Evolutionary conservation across 1,284 basidiomycete genomes (phyloP).

Genomic region (Trametes versicolor): DNA sequence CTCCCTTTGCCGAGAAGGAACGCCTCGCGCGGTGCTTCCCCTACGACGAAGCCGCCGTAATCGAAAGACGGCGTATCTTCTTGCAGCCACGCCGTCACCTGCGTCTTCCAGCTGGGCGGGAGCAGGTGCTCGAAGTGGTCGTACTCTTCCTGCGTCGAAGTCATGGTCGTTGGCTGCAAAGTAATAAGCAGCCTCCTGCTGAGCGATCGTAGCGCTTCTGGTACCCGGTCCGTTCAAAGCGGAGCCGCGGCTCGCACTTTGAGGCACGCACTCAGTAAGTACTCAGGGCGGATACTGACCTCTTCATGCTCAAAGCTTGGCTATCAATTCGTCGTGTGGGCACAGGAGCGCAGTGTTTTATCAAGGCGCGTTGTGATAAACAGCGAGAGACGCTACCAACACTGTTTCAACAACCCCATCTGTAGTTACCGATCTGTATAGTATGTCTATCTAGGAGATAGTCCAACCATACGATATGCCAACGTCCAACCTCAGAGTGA

Average conservation of each 20-base stretch:
- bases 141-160: conserved; percentile 26
- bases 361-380: conserved; percentile 8
- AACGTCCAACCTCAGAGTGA: conserved; percentile 9
- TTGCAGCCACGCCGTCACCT: conserved; percentile 85
- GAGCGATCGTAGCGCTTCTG: conserved; percentile 1
- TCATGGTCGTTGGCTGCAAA: conserved; percentile 26
- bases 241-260: not conserved
- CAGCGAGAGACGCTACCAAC: conserved; percentile 13
- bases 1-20: conserved; percentile 90
- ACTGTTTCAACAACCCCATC: conserved; percentile 12
- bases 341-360: not conserved
- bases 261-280: not conserved
- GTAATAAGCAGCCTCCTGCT: not conserved
- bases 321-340: too few species aligned
- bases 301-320: too few species aligned
- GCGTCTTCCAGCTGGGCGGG: conserved; percentile 90
- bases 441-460: conserved; percentile 15
- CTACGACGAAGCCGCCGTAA: conserved; percentile 97
- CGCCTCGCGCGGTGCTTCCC: conserved; percentile 88
- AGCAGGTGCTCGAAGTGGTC: conserved; percentile 77
- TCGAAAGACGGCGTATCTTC: conserved; percentile 98
- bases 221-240: conserved; percentile 3
- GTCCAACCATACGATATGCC: conserved; percentile 16
- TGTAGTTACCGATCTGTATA: not conserved
- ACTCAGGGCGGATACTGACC: not conserved